Evolutionary conservation across 2,329 filamentous ascomycete genomes (phyloP), one percentile per base, ranked within the genome.

Genomic region (Neoascochyta sp.): DNA sequence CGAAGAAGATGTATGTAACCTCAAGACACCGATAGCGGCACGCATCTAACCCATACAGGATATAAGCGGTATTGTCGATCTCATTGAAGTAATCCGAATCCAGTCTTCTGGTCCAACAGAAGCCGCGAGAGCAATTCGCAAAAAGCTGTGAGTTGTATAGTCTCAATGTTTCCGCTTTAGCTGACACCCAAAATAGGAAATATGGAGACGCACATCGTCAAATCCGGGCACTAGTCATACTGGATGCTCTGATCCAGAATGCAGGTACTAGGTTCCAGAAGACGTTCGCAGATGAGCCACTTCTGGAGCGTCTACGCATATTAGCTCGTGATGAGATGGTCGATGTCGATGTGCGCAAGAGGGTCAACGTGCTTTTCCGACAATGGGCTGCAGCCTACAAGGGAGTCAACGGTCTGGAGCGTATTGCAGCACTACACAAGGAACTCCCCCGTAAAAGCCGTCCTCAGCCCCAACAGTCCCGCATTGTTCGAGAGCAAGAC

Each of bases 131-230:
- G 89, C 92, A 26, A 77, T 98, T 50, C 80, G 92, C 39, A 98
- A 98, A 76, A 96, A 96, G 71, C 78, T 98, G 74, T 81, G 62
- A 56, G 76, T 60, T 7, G 11, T 9, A n/a, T 12, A n/a, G 10
- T 16, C 16, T 40, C 9, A 24, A 18, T 11, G 4, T 32, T 24
- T 22, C 17, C 16, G 12, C 20, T 16, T n/a, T 12, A 16, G 36
- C 45, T 60, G 28, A 60, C 24, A 6, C n/a, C 2, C 12, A 14
- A 1, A 8, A 5, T 23, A 82, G 78, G 20, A 98, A 98, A 69
- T 96, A 98, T 65, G 92, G 92, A 50, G 94, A 80, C 54, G 74
- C 86, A n/a, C 90, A 96, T 63, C 83, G 88, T 27, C 92, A 98
- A 64, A 74, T 96, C 18, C 80, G 92, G 37, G 85, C 92, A 19